phyloP scores from a whole-genome alignment of 371 early-diverging fungal species.

The Blakeslea trispora region DNA sequence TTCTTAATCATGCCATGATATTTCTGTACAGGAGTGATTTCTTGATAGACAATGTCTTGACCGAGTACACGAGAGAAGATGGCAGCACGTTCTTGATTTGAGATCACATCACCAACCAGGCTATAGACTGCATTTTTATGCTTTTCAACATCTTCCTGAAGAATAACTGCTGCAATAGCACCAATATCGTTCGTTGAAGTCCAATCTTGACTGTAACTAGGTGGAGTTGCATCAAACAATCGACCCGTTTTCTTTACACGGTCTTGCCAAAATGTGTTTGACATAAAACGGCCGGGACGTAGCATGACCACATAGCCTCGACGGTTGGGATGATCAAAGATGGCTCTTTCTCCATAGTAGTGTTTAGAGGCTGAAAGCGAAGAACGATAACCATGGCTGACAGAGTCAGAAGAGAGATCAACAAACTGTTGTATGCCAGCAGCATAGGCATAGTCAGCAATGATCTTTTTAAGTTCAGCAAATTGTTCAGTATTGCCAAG shows the following conservation, averaged over 20 bases:
- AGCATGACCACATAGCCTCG: constrained; percentile 25
- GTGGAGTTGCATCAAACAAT: no score
- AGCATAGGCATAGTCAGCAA: constrained; percentile 26
- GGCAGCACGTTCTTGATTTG: constrained; percentile 5
- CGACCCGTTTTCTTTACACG: no score
- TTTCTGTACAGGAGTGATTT: constrained; percentile 1
- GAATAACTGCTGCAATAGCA: constrained; percentile 14
- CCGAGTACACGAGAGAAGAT: constrained; percentile 14
- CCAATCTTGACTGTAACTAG: constrained; percentile 1
- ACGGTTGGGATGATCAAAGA: constrained; percentile 27
- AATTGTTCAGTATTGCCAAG: constrained; percentile 11
- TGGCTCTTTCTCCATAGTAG: constrained; percentile 26
- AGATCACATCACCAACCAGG: constrained; percentile 2
- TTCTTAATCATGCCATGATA: constrained; percentile 1
- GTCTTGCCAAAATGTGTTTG: constrained; percentile 12
- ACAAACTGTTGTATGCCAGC: constrained; percentile 41
- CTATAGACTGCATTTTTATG: constrained; percentile 19
- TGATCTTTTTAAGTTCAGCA: constrained; percentile 8
- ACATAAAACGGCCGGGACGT: constrained; percentile 38
- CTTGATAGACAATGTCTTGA: constrained; percentile 3
- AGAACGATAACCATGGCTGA: constrained; percentile 17
- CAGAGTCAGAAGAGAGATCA: constrained; percentile 27
- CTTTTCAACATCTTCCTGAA: constrained; percentile 16
- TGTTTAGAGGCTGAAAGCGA: constrained; percentile 15
- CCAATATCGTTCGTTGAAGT: constrained; percentile 22